A percentile compares a stretch with the other conserved stretches of the same genome.
Conservation (phyloP, 352 stramenopile species). For the Phytophthora niederhauseri region DNA sequence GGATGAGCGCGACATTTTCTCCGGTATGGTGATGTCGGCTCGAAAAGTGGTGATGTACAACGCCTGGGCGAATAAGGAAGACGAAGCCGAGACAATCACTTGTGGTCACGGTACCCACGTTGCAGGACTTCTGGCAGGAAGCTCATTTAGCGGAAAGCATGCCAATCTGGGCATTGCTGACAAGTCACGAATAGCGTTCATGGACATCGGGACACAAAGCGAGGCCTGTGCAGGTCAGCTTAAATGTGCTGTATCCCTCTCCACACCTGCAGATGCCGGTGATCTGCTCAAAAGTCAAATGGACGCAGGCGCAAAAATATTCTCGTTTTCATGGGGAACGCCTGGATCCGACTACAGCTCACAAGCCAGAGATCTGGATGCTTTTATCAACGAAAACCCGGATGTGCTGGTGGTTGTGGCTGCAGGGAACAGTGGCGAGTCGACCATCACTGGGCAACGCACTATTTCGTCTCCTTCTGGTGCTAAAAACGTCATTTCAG, state of each 20-base stretch:
- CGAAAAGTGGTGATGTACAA: slow-evolving; percentile 87
- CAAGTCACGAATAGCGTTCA: slow-evolving; percentile 89
- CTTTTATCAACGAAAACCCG: slow-evolving; percentile 86
- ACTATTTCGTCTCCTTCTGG: slow-evolving; percentile 85
- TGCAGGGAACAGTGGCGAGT: slow-evolving; percentile 89
- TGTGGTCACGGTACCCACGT: slow-evolving; percentile 92
- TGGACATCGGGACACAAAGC: slow-evolving; percentile 85
- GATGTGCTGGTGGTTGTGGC: slow-evolving; percentile 88
- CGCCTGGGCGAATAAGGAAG: slow-evolving; percentile 64
- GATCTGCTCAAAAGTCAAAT: slow-evolving; percentile 78
- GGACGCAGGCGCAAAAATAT: slow-evolving; percentile 71
- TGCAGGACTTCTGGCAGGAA: slow-evolving; percentile 77
- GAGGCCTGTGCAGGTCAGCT: slow-evolving; percentile 49
- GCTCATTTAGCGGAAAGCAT: slow-evolving; percentile 65
- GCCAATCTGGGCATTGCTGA: slow-evolving; percentile 73
- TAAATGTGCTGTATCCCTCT: slow-evolving; percentile 60
- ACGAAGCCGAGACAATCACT: slow-evolving; percentile 68
- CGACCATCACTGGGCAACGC: slow-evolving; percentile 46
- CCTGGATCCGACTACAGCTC: slow-evolving; percentile 77
- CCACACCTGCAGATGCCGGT: slow-evolving; percentile 63
- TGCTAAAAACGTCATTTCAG: slow-evolving; percentile 87
- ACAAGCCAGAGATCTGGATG: slow-evolving; percentile 78
- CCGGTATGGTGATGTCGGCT: slow-evolving; percentile 40
- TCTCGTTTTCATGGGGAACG: slow-evolving; percentile 88
- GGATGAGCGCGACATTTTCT: slow-evolving; percentile 55